Conservation (phyloP, 2,329 filamentous ascomycete species). For the Moelleriella libera region DNA sequence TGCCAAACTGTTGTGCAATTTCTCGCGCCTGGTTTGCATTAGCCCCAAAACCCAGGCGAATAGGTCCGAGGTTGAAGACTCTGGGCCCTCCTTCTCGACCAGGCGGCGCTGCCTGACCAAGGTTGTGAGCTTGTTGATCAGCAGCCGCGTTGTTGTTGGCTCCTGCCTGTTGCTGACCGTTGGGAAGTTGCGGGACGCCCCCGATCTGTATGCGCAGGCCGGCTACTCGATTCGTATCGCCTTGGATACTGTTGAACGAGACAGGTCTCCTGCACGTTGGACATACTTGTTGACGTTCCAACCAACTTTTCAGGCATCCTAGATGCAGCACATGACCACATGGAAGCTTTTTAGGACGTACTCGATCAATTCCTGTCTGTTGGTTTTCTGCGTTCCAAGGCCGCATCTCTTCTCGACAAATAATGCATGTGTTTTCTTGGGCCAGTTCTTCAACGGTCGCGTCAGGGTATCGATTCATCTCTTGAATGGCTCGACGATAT, state of each 20-base stretch:
- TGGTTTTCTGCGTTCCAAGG: constrained; percentile 49
- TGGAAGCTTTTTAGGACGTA: constrained; percentile 86
- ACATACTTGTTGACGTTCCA: constrained; percentile 93
- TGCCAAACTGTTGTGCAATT: constrained; percentile 48
- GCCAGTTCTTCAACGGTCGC: constrained; percentile 75
- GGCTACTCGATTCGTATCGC: constrained; percentile 12
- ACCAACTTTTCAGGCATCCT: constrained; percentile 88
- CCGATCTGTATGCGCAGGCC: constrained; percentile 17
- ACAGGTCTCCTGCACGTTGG: constrained; percentile 86
- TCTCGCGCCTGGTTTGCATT: constrained; percentile 52
- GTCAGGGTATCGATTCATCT: constrained; percentile 92
- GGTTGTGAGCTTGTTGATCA: constrained; percentile 4
- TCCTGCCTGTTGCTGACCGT: constrained; percentile 1
- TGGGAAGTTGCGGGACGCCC: constrained; percentile 7
- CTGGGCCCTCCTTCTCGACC: constrained; percentile 29
- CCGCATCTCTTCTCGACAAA: constrained; percentile 91
- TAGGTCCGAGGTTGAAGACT: constrained; percentile 59
- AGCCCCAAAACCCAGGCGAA: constrained; percentile 66
- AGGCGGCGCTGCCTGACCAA: constrained; percentile 7
- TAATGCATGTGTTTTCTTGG: constrained; percentile 89
- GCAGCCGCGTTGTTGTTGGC: constrained; percentile 5
- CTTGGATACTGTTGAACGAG: constrained; percentile 14
- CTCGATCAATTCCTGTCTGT: constrained; percentile 64
- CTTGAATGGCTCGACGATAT: constrained; percentile 79
- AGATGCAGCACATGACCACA: constrained; percentile 94